Evolutionary conservation across 208 protist genomes (phyloP).

Genomic region (Tetramitus jugosus): DNA sequence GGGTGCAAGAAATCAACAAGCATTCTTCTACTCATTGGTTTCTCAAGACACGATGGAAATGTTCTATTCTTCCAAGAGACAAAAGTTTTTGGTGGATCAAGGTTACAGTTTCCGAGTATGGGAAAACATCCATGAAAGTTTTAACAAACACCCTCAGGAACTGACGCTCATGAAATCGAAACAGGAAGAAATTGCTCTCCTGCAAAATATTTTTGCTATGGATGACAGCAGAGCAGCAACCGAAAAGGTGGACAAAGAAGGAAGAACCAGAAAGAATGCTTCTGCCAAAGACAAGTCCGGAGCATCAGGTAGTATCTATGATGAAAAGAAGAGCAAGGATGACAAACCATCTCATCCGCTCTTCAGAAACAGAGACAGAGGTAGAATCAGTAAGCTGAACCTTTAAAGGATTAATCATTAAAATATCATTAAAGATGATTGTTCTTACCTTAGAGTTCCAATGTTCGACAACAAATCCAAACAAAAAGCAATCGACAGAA

Average conservation of each 20-base stretch:
- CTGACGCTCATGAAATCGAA: neutral
- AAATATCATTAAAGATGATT: too few relatives aligned
- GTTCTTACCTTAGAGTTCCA: too few relatives aligned
- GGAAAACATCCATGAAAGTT: neutral
- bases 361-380: too few relatives aligned
- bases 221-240: neutral
- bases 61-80: constrained; percentile 88
- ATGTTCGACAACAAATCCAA: too few relatives aligned
- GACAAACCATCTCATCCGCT: too few relatives aligned
- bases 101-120: constrained; percentile 33
- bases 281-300: neutral
- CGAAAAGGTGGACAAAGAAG: neutral
- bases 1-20: constrained; percentile 61
- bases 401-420: too few relatives aligned
- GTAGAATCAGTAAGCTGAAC: too few relatives aligned
- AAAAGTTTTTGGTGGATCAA: constrained; percentile 94
- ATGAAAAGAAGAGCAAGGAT: too few relatives aligned
- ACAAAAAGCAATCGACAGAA: too few relatives aligned
- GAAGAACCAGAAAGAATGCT: neutral
- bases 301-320: neutral
- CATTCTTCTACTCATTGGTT: constrained; percentile 98
- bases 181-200: neutral
- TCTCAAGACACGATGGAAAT: constrained; percentile 93
- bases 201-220: neutral
- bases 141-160: neutral